Percentiles rank a stretch among this genome's conserved stretches.
Conservation (phyloP, 2,329 filamentous ascomycete species). For the Cyclaneusma minus region DNA sequence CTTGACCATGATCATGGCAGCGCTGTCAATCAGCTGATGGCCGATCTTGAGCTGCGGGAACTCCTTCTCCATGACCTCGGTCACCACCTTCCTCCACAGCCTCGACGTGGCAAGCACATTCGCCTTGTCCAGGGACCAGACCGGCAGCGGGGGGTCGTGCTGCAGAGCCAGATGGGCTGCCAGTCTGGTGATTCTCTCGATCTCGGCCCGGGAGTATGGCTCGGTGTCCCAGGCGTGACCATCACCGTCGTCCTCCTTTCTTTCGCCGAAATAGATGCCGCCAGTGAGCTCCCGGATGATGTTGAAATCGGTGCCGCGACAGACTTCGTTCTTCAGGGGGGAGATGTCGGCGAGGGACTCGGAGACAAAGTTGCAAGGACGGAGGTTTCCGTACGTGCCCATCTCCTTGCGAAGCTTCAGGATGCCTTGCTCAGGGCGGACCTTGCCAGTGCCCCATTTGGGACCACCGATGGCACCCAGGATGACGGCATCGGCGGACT, state of each 20-base stretch:
- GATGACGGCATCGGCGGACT: conserved; percentile 75
- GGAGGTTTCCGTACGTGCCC: conserved; percentile 85
- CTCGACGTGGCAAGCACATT: conserved; percentile 86
- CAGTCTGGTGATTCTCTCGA: conserved; percentile 75
- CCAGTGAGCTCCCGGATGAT: conserved; percentile 86
- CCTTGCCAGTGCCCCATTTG: conserved; percentile 79
- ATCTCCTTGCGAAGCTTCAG: conserved; percentile 87
- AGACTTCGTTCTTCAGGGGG: conserved; percentile 74
- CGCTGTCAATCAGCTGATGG: conserved; percentile 88
- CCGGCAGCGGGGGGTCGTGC: conserved; percentile 58
- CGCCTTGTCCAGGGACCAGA: conserved; percentile 88
- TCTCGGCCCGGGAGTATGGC: conserved; percentile 69
- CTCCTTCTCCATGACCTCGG: conserved; percentile 72
- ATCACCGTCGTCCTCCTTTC: conserved; percentile 63
- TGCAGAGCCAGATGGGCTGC: conserved; percentile 69
- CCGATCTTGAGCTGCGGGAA: conserved; percentile 74
- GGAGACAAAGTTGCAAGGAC: conserved; percentile 90
- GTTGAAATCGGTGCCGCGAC: conserved; percentile 78
- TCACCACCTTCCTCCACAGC: conserved; percentile 78
- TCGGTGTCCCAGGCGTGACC: conserved; percentile 71
- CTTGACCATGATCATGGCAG: conserved; percentile 98
- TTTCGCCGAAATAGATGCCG: conserved; percentile 89
- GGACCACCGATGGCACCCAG: conserved; percentile 93
- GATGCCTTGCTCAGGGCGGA: conserved; percentile 86
- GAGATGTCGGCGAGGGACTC: conserved; percentile 71